A percentile compares a stretch with the other conserved stretches of the same genome.
Evolutionary conservation across 768 basidiomycete species (phyloP).

Genomic region (Pulveroboletus sp.): DNA sequence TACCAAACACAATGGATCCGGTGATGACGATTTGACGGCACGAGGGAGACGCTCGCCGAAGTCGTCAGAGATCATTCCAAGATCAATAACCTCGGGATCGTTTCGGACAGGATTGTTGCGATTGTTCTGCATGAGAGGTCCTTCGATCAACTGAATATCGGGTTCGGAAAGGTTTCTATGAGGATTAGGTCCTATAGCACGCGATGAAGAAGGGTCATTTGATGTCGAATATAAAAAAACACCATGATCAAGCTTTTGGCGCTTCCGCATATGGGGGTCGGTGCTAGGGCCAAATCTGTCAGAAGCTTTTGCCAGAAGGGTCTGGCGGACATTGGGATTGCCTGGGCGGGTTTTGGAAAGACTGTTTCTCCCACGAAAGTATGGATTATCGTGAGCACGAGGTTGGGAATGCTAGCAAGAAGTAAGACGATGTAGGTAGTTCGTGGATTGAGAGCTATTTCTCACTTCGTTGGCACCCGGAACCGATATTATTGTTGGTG

Average conservation of each 20-base stretch:
- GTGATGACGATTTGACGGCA: slow-evolving; percentile 14
- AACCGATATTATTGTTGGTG: slow-evolving; percentile 20
- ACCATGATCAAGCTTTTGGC: slow-evolving; percentile 16
- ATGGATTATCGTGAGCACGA: slow-evolving; percentile 18
- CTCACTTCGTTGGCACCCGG: slow-evolving; percentile 19
- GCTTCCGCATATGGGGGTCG: slow-evolving; percentile 19
- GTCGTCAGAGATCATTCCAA: slow-evolving; percentile 21
- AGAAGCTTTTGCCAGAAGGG: slow-evolving; percentile 15
- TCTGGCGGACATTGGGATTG: slow-evolving; percentile 24
- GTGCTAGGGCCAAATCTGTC: neutral
- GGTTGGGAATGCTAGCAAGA: slow-evolving; percentile 6
- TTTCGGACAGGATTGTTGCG: slow-evolving; percentile 3
- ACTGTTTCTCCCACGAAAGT: neutral
- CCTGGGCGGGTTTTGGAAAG: slow-evolving; percentile 3
- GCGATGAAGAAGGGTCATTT: slow-evolving; percentile 6
- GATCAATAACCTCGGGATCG: slow-evolving; percentile 19
- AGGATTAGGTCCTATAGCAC: neutral
- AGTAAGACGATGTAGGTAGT: slow-evolving; percentile 7
- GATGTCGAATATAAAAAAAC: neutral
- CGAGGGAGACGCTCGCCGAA: slow-evolving; percentile 20
- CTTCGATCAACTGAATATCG: slow-evolving; percentile 22
- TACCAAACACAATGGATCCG: slow-evolving; percentile 22
- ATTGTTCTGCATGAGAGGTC: neutral
- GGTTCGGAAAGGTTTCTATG: slow-evolving; percentile 9
- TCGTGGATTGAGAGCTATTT: neutral